Conservation (phyloP, 2,329 filamentous ascomycete genomes). For the Tolypocladium amazonense region DNA sequence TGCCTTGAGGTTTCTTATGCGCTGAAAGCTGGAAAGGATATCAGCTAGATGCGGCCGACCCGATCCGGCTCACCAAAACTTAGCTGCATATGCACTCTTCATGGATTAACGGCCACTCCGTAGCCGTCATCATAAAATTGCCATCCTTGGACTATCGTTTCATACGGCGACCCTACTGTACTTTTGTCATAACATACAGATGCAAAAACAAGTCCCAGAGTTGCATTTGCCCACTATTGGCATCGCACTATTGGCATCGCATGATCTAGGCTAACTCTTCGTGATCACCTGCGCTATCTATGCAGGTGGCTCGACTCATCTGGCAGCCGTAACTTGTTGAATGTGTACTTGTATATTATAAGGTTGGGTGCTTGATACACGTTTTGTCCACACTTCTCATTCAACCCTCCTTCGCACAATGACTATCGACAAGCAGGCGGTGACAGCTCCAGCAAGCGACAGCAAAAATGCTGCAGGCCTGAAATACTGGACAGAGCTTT, state of each 20-base stretch:
- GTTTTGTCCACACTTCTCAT: background rate
- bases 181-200: background rate
- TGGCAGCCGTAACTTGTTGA: no score
- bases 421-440: background rate
- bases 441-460: background rate
- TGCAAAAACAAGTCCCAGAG: background rate
- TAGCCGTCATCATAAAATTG: background rate
- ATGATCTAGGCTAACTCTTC: no score
- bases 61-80: background rate
- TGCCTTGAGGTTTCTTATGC: background rate
- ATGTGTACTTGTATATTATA: background rate
- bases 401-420: background rate
- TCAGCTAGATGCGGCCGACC: background rate
- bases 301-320: background rate
- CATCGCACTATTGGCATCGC: background rate
- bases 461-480: background rate
- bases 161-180: background rate
- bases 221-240: background rate
- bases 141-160: background rate
- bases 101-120: background rate
- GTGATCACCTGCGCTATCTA: background rate
- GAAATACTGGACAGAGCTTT: constrained; percentile 3
- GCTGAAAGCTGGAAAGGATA: background rate
- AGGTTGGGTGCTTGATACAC: background rate
- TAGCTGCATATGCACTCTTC: background rate